Conservation (phyloP, 768 basidiomycete genomes). For the Auriscalpium vulgare region DNA sequence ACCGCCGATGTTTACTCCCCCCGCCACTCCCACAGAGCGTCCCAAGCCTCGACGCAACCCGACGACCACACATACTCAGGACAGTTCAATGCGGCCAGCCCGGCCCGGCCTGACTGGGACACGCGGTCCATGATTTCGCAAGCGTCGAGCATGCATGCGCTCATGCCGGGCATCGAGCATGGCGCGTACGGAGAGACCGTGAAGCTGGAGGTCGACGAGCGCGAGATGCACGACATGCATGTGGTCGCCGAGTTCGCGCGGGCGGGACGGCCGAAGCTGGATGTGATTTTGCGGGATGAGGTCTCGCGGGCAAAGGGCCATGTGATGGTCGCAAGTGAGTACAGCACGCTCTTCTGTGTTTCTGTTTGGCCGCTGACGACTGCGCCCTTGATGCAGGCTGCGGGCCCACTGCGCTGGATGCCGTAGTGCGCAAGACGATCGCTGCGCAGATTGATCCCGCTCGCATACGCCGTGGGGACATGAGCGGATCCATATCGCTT, state of each 20-base stretch:
- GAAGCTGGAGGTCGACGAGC: conserved; percentile 42
- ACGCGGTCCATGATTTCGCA: conserved; percentile 1
- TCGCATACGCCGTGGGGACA: conserved; percentile 45
- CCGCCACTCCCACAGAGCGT: not conserved
- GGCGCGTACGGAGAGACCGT: conserved; percentile 20
- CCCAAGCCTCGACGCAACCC: not conserved
- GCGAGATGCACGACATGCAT: conserved; percentile 52
- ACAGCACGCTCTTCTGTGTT: not conserved
- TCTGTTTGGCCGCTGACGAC: not conserved
- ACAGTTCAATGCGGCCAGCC: not conserved
- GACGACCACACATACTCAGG: not conserved
- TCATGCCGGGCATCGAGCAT: conserved; percentile 17
- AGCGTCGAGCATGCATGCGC: conserved; percentile 19
- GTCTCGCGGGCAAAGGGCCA: conserved; percentile 45
- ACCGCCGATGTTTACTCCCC: not conserved
- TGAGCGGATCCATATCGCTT: conserved; percentile 50
- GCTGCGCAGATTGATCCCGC: conserved; percentile 50
- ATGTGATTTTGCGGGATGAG: conserved; percentile 57
- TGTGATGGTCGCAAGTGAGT: conserved; percentile 51
- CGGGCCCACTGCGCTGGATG: conserved; percentile 64
- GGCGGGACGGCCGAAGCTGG: conserved; percentile 59
- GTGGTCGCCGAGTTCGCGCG: conserved; percentile 54
- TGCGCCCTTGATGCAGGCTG: conserved; percentile 40
- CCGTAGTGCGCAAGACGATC: conserved; percentile 57
- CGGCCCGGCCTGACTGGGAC: not conserved